These are phyloP conservation scores for Talaromyces wortmannii DNA, from an alignment of 495 filamentous ascomycete genomes.

Conservation along the genomic window DNA sequence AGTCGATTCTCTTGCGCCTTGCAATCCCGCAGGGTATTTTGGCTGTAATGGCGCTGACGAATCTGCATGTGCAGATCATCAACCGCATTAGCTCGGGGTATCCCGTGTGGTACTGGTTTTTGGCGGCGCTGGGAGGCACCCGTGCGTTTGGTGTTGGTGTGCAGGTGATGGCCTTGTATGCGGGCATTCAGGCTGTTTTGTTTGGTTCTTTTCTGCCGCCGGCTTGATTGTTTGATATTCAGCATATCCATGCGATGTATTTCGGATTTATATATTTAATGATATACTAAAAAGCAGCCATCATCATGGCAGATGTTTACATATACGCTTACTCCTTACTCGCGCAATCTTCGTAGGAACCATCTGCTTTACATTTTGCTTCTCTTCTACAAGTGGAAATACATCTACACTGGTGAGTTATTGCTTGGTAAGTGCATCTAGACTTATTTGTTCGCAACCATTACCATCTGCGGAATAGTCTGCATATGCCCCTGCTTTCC, in stretches of 20 bases:
- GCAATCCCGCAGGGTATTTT: slow-evolving; percentile 69
- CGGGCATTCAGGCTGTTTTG: slow-evolving; percentile 68
- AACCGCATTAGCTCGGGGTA: slow-evolving; percentile 84
- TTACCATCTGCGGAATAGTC: too few relatives aligned
- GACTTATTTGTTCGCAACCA: too few relatives aligned
- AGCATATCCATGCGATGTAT: background rate
- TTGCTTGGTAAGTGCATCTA: too few relatives aligned
- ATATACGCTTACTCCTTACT: too few relatives aligned
- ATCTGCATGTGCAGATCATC: slow-evolving; percentile 90
- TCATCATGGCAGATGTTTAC: too few relatives aligned
- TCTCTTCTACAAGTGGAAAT: background rate
- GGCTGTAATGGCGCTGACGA: slow-evolving; percentile 62
- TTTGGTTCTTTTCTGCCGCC: slow-evolving; percentile 94
- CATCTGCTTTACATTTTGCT: too few relatives aligned
- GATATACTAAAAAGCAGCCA: too few relatives aligned
- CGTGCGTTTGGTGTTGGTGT: slow-evolving; percentile 29
- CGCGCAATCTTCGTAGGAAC: too few relatives aligned
- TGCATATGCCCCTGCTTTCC: too few relatives aligned
- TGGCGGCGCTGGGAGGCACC: slow-evolving; percentile 36
- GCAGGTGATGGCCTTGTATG: slow-evolving; percentile 73
- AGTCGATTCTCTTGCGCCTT: slow-evolving; percentile 43
- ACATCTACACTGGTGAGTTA: too few relatives aligned
- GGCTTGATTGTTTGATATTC: slow-evolving; percentile 41
- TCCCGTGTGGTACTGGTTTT: slow-evolving; percentile 83
- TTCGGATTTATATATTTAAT: too few relatives aligned